Base-by-base conservation (phyloP, 176 grass and related monocot genomes). In the Alopecurus myosuroides region DNA sequence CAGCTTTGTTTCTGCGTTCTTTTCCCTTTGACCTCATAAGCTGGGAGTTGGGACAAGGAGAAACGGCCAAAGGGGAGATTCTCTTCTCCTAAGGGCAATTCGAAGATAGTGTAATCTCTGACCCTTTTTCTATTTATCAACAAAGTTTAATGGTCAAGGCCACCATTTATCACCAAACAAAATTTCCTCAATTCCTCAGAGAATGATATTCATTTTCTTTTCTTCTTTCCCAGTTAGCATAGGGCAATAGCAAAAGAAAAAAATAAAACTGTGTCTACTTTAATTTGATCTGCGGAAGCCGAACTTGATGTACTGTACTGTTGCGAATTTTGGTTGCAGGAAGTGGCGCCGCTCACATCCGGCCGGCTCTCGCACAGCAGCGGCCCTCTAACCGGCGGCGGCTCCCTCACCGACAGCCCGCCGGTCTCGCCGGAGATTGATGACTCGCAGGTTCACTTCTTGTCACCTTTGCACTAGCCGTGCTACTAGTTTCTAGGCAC, bases 321-420 rank as follows among this genome's bases (percentile, higher is more conserved):
- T 85, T 87, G 26, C 41, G 44, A 40, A 19, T 31, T 31, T 11
- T 23, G 40, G 34, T 20, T 74, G 82, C 79, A 93, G 86, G 97
- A 99, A 76, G 97, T 91, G 66, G 89, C 97, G 33, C 93, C 97
- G 31, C 93, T 99, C 34, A 92, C 97, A 29, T 94, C 97, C 52
- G 93, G 97, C 68, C 81, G 97, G 81, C 91, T 99, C 52, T 99
- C 97, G 55, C 97, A 99, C 81, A 99, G 97, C 89, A 99, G 97
- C 56, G 97, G 97, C 18, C 97, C 97, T 18, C 88, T 98, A 35
- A 98, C 65, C 74, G 97, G 93, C 61, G 94, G 91, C 12, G 97
- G 97, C 70, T 98, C 97, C 69, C 90, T 99, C 84, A 86, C 97
- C 71, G 97, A 99, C 86, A 99, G 94, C 78, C 97, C 97, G 88